Evolutionary conservation across 2,329 filamentous ascomycete species (phyloP).

Genomic region (Colletotrichum musae): DNA sequence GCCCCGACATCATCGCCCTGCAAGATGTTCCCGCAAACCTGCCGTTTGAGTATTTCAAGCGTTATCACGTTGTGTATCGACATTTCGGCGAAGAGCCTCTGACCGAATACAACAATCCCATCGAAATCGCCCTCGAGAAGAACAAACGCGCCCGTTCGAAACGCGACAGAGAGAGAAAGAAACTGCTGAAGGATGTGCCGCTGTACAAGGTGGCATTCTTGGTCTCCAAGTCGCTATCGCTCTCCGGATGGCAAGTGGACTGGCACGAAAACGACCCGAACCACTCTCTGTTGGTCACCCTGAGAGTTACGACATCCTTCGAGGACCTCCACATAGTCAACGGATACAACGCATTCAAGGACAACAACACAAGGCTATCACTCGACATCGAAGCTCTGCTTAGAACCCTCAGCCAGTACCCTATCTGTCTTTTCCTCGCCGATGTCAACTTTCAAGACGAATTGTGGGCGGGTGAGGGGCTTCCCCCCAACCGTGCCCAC

Average conservation of each 20-base stretch:
- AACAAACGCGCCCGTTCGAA: no score
- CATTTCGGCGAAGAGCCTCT: no score
- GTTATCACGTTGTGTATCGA: no score
- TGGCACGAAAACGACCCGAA: not conserved
- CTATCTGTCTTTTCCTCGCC: not conserved
- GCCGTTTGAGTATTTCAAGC: no score
- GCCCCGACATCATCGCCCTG: no score
- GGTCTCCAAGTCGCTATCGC: constrained; percentile 1
- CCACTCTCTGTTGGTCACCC: not conserved
- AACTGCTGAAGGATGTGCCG: not conserved
- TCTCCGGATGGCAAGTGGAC: not conserved
- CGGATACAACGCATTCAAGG: constrained; percentile 4
- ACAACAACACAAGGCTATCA: no score
- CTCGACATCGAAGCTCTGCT: not conserved
- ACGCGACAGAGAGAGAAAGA: no score
- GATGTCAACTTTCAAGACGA: not conserved
- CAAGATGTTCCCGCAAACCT: no score
- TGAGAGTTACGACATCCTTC: not conserved
- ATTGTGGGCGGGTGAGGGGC: not conserved
- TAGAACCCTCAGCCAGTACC: not conserved
- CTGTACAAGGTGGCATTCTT: constrained; percentile 6
- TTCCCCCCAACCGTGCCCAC: not conserved
- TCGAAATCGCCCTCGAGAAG: no score
- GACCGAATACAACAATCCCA: no score
- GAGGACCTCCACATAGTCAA: not conserved